Conservation (phyloP, 2,329 filamentous ascomycete genomes). For the Arthrobotrys sphaeroides region DNA sequence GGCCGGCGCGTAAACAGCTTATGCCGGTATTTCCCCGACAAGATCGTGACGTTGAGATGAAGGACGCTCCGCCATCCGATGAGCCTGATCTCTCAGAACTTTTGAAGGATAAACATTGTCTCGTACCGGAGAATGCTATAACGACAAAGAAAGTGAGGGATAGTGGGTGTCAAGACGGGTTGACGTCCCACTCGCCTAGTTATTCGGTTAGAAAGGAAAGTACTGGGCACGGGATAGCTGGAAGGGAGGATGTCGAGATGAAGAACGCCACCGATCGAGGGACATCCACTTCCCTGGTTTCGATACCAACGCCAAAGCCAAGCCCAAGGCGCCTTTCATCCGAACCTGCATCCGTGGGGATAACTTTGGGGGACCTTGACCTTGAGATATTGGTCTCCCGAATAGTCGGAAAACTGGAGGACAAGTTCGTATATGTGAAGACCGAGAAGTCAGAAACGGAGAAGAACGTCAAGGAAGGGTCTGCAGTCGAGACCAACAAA, state of each 20-base stretch:
- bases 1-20: too few relatives aligned
- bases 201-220: not conserved
- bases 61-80: not conserved
- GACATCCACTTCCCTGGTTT: not conserved
- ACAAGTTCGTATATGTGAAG: not conserved
- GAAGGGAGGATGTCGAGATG: not conserved
- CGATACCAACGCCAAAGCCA: not conserved
- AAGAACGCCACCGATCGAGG: not conserved
- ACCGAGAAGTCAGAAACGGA: not conserved
- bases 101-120: not conserved
- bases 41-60: not conserved
- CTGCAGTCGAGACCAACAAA: not conserved
- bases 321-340: not conserved
- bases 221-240: not conserved
- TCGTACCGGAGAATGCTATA: too few relatives aligned
- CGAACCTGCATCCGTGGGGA: not conserved
- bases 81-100: not conserved
- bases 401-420: not conserved
- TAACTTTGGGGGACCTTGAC: not conserved
- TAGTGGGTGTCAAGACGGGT: not conserved
- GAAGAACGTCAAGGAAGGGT: not conserved
- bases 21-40: not conserved
- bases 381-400: not conserved
- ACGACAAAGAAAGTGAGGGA: not conserved
- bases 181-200: not conserved